Base-by-base conservation (phyloP, 805 yeast species). In the Yamadazyma akitaensis region DNA sequence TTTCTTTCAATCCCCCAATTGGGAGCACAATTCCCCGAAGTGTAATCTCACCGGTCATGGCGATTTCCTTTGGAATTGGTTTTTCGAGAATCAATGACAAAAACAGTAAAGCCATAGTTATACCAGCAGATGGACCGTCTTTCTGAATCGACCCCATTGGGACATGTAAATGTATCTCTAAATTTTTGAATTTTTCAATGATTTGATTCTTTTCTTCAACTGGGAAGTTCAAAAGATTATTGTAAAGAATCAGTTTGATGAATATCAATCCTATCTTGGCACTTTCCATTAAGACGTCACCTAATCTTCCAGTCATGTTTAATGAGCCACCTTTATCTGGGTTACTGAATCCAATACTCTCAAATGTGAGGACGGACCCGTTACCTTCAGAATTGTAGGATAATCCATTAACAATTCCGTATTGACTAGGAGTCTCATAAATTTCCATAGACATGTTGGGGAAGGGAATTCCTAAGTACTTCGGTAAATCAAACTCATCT, bases 11-110 rank as follows among this genome's bases (percentile, higher is more conserved):
- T 0, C 96, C 96, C 5, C 96, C 96, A 53, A 88, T 87, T 7
- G 91, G 91, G 38, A 88, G 68, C 0, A 88, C 85, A 53, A 83
- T 73, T 5, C 96, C 96, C 37, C 92, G 68, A 3, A 88, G 72
- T 0, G 94, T 85, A 50, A 87, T 82, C 62, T 87, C 96, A 5
- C 96, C 96, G 1, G 96, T 88, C 94, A 88, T 85, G 42, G 95
- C 95, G 42, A 85, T 68, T 42, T 70, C 67, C 12, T 60, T 56
- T 0, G 75, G 73, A 6, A 75, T 74, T 1, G 77, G 75, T 42
- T 66, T 72, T 43, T 72, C 69, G 33, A 75, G 56, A 6, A 73
- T 54, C 45, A 75, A 59, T 1, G 79, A 74, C 28, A 75, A 59
- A 44, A 75, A 71, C 68, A 68, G 71, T 40, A 73, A 60, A 2